Base-by-base conservation (phyloP, 2,329 filamentous ascomycete genomes). In the Penicillium sp. region DNA sequence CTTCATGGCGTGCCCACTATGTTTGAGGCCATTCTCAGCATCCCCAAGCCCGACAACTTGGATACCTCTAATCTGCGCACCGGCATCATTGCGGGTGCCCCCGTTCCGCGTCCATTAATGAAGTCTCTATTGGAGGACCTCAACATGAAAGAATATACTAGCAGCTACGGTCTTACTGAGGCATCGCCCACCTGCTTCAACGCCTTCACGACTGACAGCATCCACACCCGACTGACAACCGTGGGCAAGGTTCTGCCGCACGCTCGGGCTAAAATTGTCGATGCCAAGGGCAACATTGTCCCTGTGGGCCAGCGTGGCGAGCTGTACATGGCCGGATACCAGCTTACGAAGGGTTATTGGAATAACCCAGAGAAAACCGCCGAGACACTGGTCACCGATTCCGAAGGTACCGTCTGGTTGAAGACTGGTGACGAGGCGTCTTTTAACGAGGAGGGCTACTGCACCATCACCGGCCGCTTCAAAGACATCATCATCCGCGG, bases 1-100 rank as follows among this genome's bases (percentile, higher is more conserved):
- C 79, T 93, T 0, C 90, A 93, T 69, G 90, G 90, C 33, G 90
- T 93, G 0, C 90, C 90, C 0, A 90, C 90, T 55, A 93, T 93
- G 90, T 91, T 92, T 72, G 89, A 91, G 69, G 86, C 87, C 0
- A 79, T 84, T 10, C 77, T 85, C 55, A 74, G 74, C 39, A 67
- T 81, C 1, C 77, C 78, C n/a, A 77, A 80, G 54, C 81, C 81
- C 0, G 62, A 65, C 3, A 69, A 74, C 16, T 84, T 82, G 65
- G 74, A 81, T 56, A 76, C 73, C 67, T 78, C 81, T 1, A 78
- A 76, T 6, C 79, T 93, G 19, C 82, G 90, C 33, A 93, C 90
- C 0, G 90, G 90, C 8, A 92, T 91, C 66, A 88, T 92, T 45
- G 90, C 90, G 0, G 90, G 90, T 0, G 88, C 89, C 0, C 89